A percentile compares a stretch with the other conserved stretches of the same genome.
phyloP scores from a whole-genome alignment of 2,329 filamentous ascomycete genomes.

The Basipetospora chlamydospora region DNA sequence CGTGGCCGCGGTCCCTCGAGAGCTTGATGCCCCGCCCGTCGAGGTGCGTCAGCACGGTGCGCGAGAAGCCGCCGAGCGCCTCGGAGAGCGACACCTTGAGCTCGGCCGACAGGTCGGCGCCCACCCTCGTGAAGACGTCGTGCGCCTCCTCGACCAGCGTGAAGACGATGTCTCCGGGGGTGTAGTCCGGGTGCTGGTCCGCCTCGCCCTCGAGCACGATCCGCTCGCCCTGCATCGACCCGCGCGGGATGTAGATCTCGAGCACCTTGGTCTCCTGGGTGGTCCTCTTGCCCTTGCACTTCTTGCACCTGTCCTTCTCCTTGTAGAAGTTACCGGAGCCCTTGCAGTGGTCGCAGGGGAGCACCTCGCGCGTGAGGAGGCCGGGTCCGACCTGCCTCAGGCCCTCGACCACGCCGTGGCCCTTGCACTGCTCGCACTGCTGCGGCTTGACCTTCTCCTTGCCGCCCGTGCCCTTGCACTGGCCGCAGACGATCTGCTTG shows the following conservation, averaged over 20 bases:
- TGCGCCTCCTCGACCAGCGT: conserved; percentile 71
- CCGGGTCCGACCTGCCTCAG: conserved; percentile 77
- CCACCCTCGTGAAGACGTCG: conserved; percentile 66
- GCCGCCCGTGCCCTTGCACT: conserved; percentile 79
- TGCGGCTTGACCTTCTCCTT: conserved; percentile 83
- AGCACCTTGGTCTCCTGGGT: conserved; percentile 83
- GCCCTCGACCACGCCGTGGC: conserved; percentile 61
- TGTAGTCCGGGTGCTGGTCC: conserved; percentile 79
- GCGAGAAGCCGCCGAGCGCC: conserved; percentile 75
- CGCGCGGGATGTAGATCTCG: conserved; percentile 89
- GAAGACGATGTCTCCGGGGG: conserved; percentile 88
- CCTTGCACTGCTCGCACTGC: conserved; percentile 72
- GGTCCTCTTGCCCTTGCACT: conserved; percentile 88
- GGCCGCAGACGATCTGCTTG: conserved; percentile 78
- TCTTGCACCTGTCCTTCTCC: conserved; percentile 97
- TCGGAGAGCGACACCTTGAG: conserved; percentile 71
- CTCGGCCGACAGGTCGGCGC: conserved; percentile 70
- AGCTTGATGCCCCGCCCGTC: conserved; percentile 84
- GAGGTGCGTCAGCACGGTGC: conserved; percentile 80
- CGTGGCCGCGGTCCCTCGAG: conserved; percentile 63
- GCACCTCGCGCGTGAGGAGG: conserved; percentile 65
- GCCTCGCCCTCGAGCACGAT: conserved; percentile 89
- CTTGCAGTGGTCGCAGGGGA: conserved; percentile 69
- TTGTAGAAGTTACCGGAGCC: conserved; percentile 79
- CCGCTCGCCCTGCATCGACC: conserved; percentile 72